These are phyloP conservation scores for Candida ascalaphidarum DNA, from an alignment of 805 yeast species.

Conservation along the genomic window DNA sequence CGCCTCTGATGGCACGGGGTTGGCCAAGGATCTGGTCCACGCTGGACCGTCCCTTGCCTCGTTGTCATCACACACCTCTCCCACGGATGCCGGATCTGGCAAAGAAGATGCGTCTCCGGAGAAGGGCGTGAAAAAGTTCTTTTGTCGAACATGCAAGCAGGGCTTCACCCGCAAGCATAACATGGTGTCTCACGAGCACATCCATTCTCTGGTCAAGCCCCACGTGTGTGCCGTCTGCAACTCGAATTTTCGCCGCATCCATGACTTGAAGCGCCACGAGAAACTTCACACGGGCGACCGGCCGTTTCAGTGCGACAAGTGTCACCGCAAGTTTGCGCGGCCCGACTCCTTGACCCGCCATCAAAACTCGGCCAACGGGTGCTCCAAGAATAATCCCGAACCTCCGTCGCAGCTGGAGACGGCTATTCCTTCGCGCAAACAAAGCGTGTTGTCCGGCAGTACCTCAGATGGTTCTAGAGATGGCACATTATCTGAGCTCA, in stretches of 20 bases:
- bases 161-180: conserved; percentile 67
- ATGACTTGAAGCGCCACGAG: conserved; percentile 69
- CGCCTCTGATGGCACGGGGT: too few relatives aligned
- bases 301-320: conserved; percentile 53
- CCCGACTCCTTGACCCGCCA: conserved; percentile 73
- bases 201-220: conserved; percentile 59
- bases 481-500: conserved; percentile 1
- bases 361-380: conserved; percentile 36
- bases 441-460: too few relatives aligned
- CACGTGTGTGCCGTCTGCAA: conserved; percentile 55
- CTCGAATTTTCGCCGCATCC: conserved; percentile 58
- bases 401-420: too few relatives aligned
- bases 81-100: too few relatives aligned
- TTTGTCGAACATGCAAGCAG: conserved; percentile 54
- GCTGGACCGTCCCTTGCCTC: too few relatives aligned
- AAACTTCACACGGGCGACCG: conserved; percentile 71
- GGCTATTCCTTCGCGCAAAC: too few relatives aligned
- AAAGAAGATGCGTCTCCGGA: too few relatives aligned
- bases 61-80: too few relatives aligned
- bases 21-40: too few relatives aligned
- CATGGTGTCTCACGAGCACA: conserved; percentile 61
- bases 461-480: neutral
- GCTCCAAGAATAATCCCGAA: conserved; percentile 4
- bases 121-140: conserved; percentile 20
- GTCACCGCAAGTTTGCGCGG: conserved; percentile 62